Evolutionary conservation across 2,329 filamentous ascomycete genomes (phyloP), one percentile per base, ranked within the genome.

Genomic region (Pyrenochaeta sp.): DNA sequence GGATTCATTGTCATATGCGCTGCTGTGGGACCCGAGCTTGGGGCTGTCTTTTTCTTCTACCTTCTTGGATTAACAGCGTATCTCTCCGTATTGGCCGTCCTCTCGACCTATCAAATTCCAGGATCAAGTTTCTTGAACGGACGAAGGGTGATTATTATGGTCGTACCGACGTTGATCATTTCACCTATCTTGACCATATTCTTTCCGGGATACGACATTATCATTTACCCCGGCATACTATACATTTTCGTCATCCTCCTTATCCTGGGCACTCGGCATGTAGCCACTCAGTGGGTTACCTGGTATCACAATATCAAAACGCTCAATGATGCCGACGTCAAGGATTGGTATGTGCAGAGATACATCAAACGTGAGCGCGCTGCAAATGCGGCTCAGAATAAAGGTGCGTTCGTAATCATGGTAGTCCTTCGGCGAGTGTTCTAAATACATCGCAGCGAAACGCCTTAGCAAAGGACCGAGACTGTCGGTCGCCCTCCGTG

Each of bases 41-140:
- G 82, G 7, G 81, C 86, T 10, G 78, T 88, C 12, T 89, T 88
- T 68, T 82, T 86, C 58, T 81, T 87, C 46, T 89, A 89, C 60
- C 77, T 88, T 2, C 72, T 87, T 34, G 79, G 81, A 25, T 74
- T 89, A 42, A 85, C 86, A 6, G 81, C 84, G 2, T 89, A 88
- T 66, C 80, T 89, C 39, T 84, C 84, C 15, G 72, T 86, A 1
- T 79, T 89, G 44, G 86, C 86, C 49, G 80, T 77, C 9, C 69
- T 79, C 15, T 75, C 74, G 3, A 77, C 74, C 13, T 79, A 71
- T 49, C 74, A 86, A 58, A 82, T 86, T 54, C 82, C 81, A 0
- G 83, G 82, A 5, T 84, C 83, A n/a, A 78, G 79, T 1, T 83
- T 87, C 58, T 78, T 84, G 5, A 87, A 85, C n/a, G 85, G 86